Base-by-base conservation (phyloP, 805 yeast species). In the Starmerella gropengiesseri region DNA sequence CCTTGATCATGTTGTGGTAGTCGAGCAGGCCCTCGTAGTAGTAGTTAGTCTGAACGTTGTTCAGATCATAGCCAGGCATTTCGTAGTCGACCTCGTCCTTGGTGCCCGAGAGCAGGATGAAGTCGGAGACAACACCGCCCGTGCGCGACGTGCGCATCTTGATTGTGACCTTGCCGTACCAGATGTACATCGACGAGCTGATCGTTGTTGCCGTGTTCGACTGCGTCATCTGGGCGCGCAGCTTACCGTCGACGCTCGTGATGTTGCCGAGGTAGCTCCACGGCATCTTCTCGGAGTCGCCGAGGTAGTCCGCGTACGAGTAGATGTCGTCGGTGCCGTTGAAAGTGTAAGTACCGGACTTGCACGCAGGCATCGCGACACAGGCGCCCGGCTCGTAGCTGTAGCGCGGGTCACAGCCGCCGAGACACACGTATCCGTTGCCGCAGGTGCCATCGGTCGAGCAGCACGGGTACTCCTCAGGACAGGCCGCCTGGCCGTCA, bases 71-170 rank as follows among this genome's bases (percentile, higher is more conserved):
- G 46, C 97, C 97, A 49, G 85, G 79, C 53, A 77, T 79, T 66
- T 87, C 95, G 57, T 64, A 77, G 71, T 87, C 96, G 55, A 86
- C 72, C 70, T 87, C 96, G 67, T 86, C 96, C 68, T 82, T 77
- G 31, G 79, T 84, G 58, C 82, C 81, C 7, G 94, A 82, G 62
- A 75, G 79, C 40, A 84, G 60, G 61, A 86, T 84, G 55, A 78
- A 75, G 23, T 94, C 87, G 13, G 93, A 71, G 45, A 86, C 73
- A 28, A 86, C 95, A 69, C 96, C 96, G 8, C 63, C 68, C 29
- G 70, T 71, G 57, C 75, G 82, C 1, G 95, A 81, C 0, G 89
- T 67, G 65, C 80, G 85, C 55, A 85, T 55, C 38, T 66, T 71
- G 37, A 80, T 78, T 25, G 77, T 65, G 25, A 84, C 70, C 58